These are phyloP conservation scores for Megacollybia marginata DNA, from an alignment of 768 basidiomycete species.

Conservation along the genomic window DNA sequence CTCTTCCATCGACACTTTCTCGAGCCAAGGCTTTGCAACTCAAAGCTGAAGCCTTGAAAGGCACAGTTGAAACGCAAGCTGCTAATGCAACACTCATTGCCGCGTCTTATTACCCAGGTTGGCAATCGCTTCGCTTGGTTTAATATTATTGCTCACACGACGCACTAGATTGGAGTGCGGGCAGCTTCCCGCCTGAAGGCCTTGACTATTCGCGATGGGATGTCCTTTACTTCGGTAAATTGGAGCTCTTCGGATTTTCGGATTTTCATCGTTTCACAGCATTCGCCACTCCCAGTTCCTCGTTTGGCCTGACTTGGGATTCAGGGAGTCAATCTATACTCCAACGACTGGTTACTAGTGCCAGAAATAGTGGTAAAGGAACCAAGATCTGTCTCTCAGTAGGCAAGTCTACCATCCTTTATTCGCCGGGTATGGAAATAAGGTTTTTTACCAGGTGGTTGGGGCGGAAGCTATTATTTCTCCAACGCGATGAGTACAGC, in stretches of 20 bases:
- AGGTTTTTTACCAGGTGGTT: constrained; percentile 43
- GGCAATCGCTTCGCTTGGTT: constrained; percentile 19
- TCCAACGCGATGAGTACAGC: constrained; percentile 49
- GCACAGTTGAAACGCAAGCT: constrained; percentile 5
- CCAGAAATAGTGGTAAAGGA: constrained; percentile 46
- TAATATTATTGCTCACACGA: constrained; percentile 21
- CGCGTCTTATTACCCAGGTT: constrained; percentile 36
- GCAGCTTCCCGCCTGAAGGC: constrained; percentile 42
- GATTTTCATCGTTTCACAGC: constrained; percentile 31
- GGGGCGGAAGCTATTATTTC: constrained; percentile 65
- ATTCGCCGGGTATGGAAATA: background rate
- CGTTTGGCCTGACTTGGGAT: constrained; percentile 43
- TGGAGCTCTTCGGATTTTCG: background rate
- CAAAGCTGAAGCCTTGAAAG: background rate
- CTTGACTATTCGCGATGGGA: constrained; percentile 63
- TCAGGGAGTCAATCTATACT: constrained; percentile 44
- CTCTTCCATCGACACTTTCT: constrained; percentile 37
- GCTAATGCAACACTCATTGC: constrained; percentile 24
- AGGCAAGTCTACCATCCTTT: constrained; percentile 34
- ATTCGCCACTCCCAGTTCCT: constrained; percentile 62
- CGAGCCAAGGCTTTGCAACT: constrained; percentile 25
- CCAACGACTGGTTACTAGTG: constrained; percentile 46
- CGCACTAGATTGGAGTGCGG: constrained; percentile 39
- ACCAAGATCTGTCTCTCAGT: constrained; percentile 64
- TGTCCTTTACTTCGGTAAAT: constrained; percentile 55